Percentiles rank a stretch among this genome's conserved stretches.
These are phyloP conservation scores for Exophiala xenobiotica DNA, from an alignment of 2,329 filamentous ascomycete genomes.

Conservation along the genomic window DNA sequence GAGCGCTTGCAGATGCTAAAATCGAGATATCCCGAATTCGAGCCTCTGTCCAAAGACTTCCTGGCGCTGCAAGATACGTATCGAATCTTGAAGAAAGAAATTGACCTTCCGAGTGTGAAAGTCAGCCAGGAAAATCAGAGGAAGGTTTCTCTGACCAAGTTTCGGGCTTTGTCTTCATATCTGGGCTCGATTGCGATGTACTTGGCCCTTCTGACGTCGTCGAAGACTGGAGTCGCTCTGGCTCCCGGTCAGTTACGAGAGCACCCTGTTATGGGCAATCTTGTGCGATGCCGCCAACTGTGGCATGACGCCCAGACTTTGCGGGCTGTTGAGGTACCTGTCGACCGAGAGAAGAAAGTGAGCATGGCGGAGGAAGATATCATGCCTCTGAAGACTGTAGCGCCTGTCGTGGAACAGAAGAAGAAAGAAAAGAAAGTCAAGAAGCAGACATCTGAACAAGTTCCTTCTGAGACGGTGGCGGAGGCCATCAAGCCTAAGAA, in stretches of 20 bases:
- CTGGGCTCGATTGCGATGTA: conserved; percentile 87
- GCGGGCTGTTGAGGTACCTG: conserved; percentile 50
- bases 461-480: not conserved
- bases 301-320: conserved; percentile 75
- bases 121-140: conserved; percentile 26
- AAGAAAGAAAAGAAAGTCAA: conserved; percentile 51
- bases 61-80: conserved; percentile 63
- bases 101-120: conserved; percentile 55
- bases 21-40: conserved; percentile 86
- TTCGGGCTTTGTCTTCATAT: conserved; percentile 80
- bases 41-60: conserved; percentile 79
- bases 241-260: conserved; percentile 79
- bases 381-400: too few species aligned
- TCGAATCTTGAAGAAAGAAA: conserved; percentile 59
- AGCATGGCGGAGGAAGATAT: conserved; percentile 26
- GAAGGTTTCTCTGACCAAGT: conserved; percentile 67
- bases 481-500: conserved; percentile 51
- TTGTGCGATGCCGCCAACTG: conserved; percentile 75
- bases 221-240: conserved; percentile 63
- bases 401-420: conserved; percentile 35
- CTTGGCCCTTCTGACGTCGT: conserved; percentile 84
- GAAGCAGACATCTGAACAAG: conserved; percentile 43
- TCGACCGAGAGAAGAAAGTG: too few species aligned
- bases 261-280: conserved; percentile 83
- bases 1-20: conserved; percentile 75